These are phyloP conservation scores for Hymenotorrendiella dingleyae DNA, from an alignment of 2,329 filamentous ascomycete genomes.

Conservation along the genomic window DNA sequence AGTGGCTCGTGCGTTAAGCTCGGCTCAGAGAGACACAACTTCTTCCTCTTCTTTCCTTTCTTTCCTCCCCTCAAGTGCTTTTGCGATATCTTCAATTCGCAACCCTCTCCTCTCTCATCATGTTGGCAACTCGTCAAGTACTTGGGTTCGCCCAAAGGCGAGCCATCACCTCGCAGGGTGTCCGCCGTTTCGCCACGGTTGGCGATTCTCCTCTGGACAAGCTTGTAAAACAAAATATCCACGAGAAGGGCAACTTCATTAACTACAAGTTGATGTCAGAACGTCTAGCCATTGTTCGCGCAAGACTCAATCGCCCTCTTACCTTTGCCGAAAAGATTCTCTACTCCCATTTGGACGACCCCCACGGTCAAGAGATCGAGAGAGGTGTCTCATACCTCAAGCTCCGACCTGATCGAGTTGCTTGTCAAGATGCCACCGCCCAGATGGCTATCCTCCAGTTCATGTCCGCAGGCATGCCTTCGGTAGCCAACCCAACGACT, in stretches of 20 bases:
- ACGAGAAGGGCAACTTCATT: conserved; percentile 94
- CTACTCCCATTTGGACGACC: conserved; percentile 97
- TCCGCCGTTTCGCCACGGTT: conserved; percentile 77
- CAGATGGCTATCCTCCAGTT: conserved; percentile 99
- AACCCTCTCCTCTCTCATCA: conserved; percentile 36
- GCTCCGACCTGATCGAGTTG: conserved; percentile 93
- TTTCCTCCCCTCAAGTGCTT: conserved; percentile 8
- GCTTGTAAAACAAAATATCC: conserved; percentile 98
- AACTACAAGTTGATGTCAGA: conserved; percentile 99
- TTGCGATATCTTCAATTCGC: conserved; percentile 8
- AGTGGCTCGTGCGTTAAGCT: no score
- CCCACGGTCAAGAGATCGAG: conserved; percentile 92
- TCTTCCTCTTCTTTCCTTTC: conserved; percentile 12
- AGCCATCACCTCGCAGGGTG: conserved; percentile 52
- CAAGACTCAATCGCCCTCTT: conserved; percentile 84
- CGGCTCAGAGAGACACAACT: conserved; percentile 5
- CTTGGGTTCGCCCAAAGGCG: conserved; percentile 60
- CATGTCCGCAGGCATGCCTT: conserved; percentile 97
- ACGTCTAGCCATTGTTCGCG: conserved; percentile 86
- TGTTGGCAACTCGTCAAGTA: conserved; percentile 68
- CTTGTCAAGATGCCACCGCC: conserved; percentile 98
- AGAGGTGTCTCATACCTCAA: conserved; percentile 94
- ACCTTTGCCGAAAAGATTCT: conserved; percentile 98
- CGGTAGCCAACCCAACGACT: conserved; percentile 87
- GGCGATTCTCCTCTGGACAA: conserved; percentile 79